phyloP scores from a whole-genome alignment of 2,329 filamentous ascomycete species.

The Colletotrichum sp. region DNA sequence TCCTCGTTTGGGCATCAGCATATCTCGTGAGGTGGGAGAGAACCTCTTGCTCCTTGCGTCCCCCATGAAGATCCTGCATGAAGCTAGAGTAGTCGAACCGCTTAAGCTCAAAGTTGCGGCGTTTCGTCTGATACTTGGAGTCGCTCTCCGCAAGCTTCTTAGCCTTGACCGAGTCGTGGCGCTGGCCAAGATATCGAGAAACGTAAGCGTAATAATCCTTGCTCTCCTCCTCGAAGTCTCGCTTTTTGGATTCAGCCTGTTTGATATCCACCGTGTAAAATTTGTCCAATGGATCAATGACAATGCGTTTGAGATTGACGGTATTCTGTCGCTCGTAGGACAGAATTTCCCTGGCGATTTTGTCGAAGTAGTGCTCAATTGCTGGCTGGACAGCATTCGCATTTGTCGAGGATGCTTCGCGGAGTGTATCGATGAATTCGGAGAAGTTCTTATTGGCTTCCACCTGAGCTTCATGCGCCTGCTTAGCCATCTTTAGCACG shows the following conservation, averaged over 20 bases:
- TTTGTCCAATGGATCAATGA: conserved; percentile 92
- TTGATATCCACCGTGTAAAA: conserved; percentile 97
- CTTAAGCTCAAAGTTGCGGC: conserved; percentile 94
- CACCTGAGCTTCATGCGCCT: conserved; percentile 78
- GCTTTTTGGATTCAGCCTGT: conserved; percentile 94
- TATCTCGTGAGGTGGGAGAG: conserved; percentile 93
- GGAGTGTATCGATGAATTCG: conserved; percentile 83
- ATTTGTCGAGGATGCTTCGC: conserved; percentile 88
- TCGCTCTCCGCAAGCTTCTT: conserved; percentile 97
- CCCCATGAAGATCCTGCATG: conserved; percentile 98
- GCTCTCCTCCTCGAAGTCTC: conserved; percentile 98
- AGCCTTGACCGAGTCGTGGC: conserved; percentile 93
- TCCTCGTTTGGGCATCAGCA: conserved; percentile 86
- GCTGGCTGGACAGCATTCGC: conserved; percentile 97
- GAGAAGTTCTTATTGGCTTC: conserved; percentile 86
- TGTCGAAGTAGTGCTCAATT: conserved; percentile 97
- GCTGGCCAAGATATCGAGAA: conserved; percentile 92
- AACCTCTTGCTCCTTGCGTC: conserved; percentile 97
- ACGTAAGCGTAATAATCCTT: conserved; percentile 98
- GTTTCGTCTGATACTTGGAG: conserved; percentile 93
- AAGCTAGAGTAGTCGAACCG: conserved; percentile 99
- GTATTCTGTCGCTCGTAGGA: conserved; percentile 87
- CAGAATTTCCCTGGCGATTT: conserved; percentile 90
- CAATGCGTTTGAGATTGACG: conserved; percentile 83
- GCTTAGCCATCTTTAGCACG: conserved; percentile 91